These are phyloP conservation scores for Trichodelitschia bisporula DNA, from an alignment of 495 filamentous ascomycete species.

Conservation along the genomic window DNA sequence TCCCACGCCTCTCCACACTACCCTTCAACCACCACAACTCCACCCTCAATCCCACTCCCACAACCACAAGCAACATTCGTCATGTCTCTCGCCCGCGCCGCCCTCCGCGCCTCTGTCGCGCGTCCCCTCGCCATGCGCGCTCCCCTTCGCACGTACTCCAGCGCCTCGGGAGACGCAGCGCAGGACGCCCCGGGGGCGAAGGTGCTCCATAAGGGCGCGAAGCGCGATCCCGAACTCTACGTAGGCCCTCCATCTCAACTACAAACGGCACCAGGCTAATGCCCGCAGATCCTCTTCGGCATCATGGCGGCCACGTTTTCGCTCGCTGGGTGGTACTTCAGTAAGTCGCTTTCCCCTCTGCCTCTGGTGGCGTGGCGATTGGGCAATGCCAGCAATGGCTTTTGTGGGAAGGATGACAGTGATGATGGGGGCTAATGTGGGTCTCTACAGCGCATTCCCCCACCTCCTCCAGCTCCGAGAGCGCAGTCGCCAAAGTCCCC, in stretches of 20 bases:
- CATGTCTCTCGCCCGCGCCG: not conserved
- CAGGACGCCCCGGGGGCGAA: no score
- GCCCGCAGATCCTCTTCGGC: constrained; percentile 51
- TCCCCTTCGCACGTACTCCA: no score
- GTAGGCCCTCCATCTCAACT: constrained; percentile 19
- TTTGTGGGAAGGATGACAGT: no score
- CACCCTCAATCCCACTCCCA: not conserved
- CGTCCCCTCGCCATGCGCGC: not conserved
- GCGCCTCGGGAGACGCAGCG: no score
- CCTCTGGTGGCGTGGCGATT: not conserved
- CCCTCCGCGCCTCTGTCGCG: not conserved
- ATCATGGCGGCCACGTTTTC: constrained; percentile 79
- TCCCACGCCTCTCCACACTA: not conserved
- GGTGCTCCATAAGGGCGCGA: constrained; percentile 37
- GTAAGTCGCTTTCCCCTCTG: constrained; percentile 16
- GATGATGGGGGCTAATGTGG: no score
- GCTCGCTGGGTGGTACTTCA: constrained; percentile 72
- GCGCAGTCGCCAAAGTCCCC: constrained; percentile 42
- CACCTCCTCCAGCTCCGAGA: constrained; percentile 63
- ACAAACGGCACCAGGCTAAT: constrained; percentile 12
- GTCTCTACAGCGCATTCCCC: constrained; percentile 58
- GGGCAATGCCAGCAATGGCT: no score
- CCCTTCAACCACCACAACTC: not conserved
- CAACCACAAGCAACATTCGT: not conserved
- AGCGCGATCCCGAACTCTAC: constrained; percentile 60